Conservation (phyloP, 2,329 filamentous ascomycete genomes). For the Aspergillus aculeatinus region DNA sequence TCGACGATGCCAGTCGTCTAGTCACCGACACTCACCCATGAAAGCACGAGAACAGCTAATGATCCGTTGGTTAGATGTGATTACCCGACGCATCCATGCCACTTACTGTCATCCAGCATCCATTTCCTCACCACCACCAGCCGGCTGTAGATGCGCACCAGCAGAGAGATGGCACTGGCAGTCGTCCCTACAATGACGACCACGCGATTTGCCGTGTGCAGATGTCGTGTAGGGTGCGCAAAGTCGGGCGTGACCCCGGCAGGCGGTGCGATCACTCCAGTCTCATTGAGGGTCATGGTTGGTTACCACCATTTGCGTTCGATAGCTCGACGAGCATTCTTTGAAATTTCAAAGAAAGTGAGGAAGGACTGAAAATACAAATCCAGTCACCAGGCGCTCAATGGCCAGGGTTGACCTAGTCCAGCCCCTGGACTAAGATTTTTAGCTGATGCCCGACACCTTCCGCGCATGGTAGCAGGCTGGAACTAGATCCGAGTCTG, state of each 20-base stretch:
- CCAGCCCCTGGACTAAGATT: neutral
- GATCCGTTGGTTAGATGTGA: neutral
- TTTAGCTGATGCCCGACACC: neutral
- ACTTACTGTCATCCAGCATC: slow-evolving; percentile 6
- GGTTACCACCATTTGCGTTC: neutral
- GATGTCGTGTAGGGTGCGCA: neutral
- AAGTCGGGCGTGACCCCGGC: neutral
- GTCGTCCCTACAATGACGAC: slow-evolving; percentile 1
- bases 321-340: neutral
- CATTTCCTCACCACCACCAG: slow-evolving; percentile 1
- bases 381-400: neutral
- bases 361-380: neutral
- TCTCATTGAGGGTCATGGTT: neutral
- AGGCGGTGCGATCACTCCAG: neutral
- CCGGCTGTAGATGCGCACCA: slow-evolving; percentile 1
- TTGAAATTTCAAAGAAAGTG: neutral
- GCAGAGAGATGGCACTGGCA: neutral
- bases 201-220: neutral
- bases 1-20: neutral
- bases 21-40: neutral
- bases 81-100: neutral
- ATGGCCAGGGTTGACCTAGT: neutral
- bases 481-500: neutral
- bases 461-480: too few species aligned
- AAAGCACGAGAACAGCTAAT: neutral